phyloP scores from a whole-genome alignment of 2,329 filamentous ascomycete species.

The Lasiodiplodia gonubiensis region DNA sequence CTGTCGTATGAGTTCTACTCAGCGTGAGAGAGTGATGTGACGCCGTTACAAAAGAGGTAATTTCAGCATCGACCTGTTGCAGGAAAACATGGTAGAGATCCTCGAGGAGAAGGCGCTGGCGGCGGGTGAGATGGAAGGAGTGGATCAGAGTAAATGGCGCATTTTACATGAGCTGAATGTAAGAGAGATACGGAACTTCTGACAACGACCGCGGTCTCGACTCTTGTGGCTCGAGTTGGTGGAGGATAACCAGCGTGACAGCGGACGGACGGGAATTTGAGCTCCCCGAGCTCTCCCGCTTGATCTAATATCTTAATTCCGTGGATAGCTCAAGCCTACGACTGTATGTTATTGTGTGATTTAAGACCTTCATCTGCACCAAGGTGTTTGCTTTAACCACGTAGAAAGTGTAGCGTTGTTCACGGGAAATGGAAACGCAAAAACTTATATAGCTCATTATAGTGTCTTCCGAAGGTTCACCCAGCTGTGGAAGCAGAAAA shows the following conservation, averaged over 20 bases:
- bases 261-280: too few relatives aligned
- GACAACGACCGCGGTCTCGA: not conserved
- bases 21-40: not conserved
- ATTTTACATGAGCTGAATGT: not conserved
- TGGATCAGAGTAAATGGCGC: not conserved
- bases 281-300: too few relatives aligned
- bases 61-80: not conserved
- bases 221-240: not conserved
- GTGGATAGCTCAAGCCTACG: too few relatives aligned
- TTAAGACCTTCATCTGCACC: too few relatives aligned
- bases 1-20: not conserved
- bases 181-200: not conserved
- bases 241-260: not conserved
- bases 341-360: too few relatives aligned
- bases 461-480: not conserved
- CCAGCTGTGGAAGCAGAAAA: not conserved
- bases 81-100: not conserved
- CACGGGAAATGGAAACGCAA: too few relatives aligned
- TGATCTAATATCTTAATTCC: too few relatives aligned
- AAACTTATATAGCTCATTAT: too few relatives aligned
- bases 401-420: too few relatives aligned
- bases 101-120: not conserved
- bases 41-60: not conserved
- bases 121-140: not conserved
- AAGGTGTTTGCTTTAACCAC: too few relatives aligned